phyloP scores from a whole-genome alignment of 2,329 filamentous ascomycete genomes.

The Penicillium sp. region DNA sequence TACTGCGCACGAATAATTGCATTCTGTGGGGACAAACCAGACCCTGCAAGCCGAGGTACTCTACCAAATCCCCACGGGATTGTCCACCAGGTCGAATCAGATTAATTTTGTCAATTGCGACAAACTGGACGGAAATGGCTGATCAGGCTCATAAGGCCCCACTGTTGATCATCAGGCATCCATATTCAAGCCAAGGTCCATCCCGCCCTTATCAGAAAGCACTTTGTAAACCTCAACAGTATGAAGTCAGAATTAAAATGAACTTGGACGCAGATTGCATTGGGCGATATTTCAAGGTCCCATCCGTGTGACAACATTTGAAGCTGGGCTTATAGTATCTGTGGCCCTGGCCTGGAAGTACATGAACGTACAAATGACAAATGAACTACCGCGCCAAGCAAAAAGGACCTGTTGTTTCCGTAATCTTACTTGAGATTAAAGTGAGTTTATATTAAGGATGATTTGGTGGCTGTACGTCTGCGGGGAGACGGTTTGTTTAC shows the following conservation, averaged over 20 bases:
- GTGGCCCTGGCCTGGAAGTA: background rate
- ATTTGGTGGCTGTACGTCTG: background rate
- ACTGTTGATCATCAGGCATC: background rate
- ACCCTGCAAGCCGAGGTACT: background rate
- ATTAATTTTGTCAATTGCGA: background rate
- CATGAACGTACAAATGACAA: background rate
- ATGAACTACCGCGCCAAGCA: background rate
- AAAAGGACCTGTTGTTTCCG: background rate
- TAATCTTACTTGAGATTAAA: background rate
- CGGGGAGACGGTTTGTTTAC: no score
- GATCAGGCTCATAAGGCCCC: background rate
- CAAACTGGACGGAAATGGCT: background rate
- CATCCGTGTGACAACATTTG: background rate
- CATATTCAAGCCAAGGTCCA: background rate
- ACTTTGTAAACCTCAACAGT: background rate
- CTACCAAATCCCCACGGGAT: background rate
- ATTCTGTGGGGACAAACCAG: background rate
- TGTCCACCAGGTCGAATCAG: background rate
- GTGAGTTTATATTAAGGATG: background rate
- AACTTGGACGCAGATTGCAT: background rate
- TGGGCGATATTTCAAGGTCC: background rate
- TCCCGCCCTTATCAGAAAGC: background rate
- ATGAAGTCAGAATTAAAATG: background rate
- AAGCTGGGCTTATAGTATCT: background rate
- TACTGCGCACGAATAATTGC: no score